phyloP scores from a whole-genome alignment of 2,329 filamentous ascomycete genomes.

The Sarocladiaceae sp. region DNA sequence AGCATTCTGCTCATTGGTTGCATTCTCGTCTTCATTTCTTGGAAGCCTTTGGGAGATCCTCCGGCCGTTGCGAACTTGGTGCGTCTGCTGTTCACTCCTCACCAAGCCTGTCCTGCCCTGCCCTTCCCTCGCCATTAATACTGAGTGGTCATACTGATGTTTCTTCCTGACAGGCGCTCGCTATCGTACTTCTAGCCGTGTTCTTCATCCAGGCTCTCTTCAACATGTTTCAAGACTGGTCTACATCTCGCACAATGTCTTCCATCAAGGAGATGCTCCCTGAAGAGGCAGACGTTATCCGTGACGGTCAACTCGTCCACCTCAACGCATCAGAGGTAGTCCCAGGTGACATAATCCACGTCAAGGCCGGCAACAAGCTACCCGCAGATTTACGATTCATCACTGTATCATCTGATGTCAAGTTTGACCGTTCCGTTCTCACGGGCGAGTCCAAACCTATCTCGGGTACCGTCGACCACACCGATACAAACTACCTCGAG shows the following conservation, averaged over 20 bases:
- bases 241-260: conserved; percentile 70
- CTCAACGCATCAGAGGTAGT: conserved; percentile 59
- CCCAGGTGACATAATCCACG: conserved; percentile 64
- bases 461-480: conserved; percentile 58
- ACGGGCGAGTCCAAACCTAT: conserved; percentile 66
- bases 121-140: no score
- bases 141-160: not conserved
- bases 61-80: conserved; percentile 62
- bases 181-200: conserved; percentile 67
- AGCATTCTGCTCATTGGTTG: conserved; percentile 63
- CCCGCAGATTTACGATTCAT: conserved; percentile 70
- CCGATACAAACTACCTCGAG: conserved; percentile 71
- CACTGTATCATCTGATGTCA: conserved; percentile 63
- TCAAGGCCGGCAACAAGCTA: conserved; percentile 70
- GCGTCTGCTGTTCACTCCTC: not conserved
- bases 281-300: conserved; percentile 61
- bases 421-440: conserved; percentile 69
- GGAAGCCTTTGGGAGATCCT: conserved; percentile 69
- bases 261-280: conserved; percentile 80
- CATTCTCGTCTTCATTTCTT: conserved; percentile 71
- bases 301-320: conserved; percentile 49
- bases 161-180: conserved; percentile 47
- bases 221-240: conserved; percentile 71
- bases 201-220: conserved; percentile 68
- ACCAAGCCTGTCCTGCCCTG: no score